Conservation (phyloP, 2,329 filamentous ascomycete species). For the Fusarium nematophilum region DNA sequence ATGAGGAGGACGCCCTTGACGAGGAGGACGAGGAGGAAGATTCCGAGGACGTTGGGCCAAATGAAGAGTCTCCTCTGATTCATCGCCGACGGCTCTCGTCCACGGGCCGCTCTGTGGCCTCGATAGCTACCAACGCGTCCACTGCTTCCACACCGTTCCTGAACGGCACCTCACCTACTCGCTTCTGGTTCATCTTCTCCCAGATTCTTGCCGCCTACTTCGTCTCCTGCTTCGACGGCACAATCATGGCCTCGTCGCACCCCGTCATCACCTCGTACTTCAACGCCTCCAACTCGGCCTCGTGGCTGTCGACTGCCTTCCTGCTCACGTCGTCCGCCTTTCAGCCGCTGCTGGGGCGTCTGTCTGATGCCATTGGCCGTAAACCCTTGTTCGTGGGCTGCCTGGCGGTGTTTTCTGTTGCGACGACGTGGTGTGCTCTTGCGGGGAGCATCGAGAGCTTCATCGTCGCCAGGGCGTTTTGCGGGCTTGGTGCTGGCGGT, state of each 20-base stretch:
- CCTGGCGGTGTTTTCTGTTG: slow-evolving; percentile 70
- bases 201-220: slow-evolving; percentile 69
- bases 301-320: slow-evolving; percentile 85
- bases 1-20: slow-evolving; percentile 15
- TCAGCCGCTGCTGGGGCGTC: slow-evolving; percentile 78
- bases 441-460: slow-evolving; percentile 76
- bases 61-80: slow-evolving; percentile 45
- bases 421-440: slow-evolving; percentile 76
- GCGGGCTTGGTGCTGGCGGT: slow-evolving; percentile 79
- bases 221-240: slow-evolving; percentile 76
- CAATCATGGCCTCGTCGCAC: slow-evolving; percentile 84
- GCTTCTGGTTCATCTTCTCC: slow-evolving; percentile 73
- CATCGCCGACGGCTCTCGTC: slow-evolving; percentile 25
- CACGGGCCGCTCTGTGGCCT: slow-evolving; percentile 28
- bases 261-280: slow-evolving; percentile 87
- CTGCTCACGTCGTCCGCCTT: slow-evolving; percentile 81
- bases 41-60: slow-evolving; percentile 14
- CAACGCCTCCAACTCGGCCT: slow-evolving; percentile 79
- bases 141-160: slow-evolving; percentile 50
- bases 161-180: slow-evolving; percentile 58
- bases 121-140: slow-evolving; percentile 14
- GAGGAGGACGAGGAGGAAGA: slow-evolving; percentile 22
- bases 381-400: slow-evolving; percentile 73
- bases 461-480: slow-evolving; percentile 76
- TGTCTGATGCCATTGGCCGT: slow-evolving; percentile 79